These are phyloP conservation scores for Suillus fuscotomentosus DNA, from an alignment of 768 basidiomycete genomes.

Conservation along the genomic window DNA sequence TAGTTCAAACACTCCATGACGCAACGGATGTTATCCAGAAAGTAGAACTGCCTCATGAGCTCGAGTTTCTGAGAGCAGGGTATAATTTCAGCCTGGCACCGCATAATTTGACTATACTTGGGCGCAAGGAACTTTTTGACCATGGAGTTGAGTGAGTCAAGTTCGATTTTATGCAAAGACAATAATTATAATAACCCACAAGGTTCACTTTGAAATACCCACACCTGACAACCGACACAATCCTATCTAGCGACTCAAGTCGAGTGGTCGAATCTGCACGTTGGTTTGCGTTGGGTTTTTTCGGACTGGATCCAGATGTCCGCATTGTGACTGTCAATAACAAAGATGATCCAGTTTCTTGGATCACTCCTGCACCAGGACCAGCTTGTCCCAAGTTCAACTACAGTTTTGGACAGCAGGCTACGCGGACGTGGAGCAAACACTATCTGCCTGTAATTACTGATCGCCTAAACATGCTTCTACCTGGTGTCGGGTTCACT, in stretches of 20 bases:
- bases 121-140: slow-evolving; percentile 31
- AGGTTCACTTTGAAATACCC: slow-evolving; percentile 9
- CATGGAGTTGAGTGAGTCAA: slow-evolving; percentile 32
- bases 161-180: background rate
- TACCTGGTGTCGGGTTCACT: slow-evolving; percentile 30
- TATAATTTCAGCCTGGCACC: slow-evolving; percentile 30
- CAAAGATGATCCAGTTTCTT: slow-evolving; percentile 29
- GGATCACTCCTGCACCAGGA: slow-evolving; percentile 36
- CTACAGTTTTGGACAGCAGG: slow-evolving; percentile 4
- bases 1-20: slow-evolving; percentile 27
- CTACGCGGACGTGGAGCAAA: slow-evolving; percentile 2
- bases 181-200: background rate
- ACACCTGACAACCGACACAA: slow-evolving; percentile 3
- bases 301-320: slow-evolving; percentile 24
- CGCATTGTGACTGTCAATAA: slow-evolving; percentile 27
- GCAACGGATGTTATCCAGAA: slow-evolving; percentile 20
- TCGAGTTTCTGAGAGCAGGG: slow-evolving; percentile 33
- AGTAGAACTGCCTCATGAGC: slow-evolving; percentile 24
- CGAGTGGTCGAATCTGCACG: slow-evolving; percentile 34
- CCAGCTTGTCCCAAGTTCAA: slow-evolving; percentile 33
- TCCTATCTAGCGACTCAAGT: slow-evolving; percentile 6
- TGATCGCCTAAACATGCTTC: slow-evolving; percentile 29
- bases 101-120: slow-evolving; percentile 34
- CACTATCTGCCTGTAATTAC: slow-evolving; percentile 37
- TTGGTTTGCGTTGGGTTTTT: slow-evolving; percentile 37